Base-by-base conservation (phyloP, 2,329 filamentous ascomycete genomes). In the Alternaria infectoria region DNA sequence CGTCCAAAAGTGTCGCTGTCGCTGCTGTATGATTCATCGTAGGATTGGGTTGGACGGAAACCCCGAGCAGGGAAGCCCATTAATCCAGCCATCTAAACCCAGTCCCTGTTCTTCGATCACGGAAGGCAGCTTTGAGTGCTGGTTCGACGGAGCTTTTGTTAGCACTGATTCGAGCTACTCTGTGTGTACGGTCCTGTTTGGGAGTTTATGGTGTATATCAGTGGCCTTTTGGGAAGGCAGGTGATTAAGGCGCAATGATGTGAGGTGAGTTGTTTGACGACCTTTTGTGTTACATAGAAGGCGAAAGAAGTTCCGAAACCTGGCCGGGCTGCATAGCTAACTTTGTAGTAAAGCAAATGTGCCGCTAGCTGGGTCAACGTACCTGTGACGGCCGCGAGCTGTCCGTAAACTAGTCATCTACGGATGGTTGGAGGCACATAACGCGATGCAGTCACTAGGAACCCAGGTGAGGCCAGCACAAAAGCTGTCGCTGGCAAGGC, bases 281-380 rank as follows among this genome's bases (percentile, higher is more conserved):
- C 47, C 15, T 54, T 46, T 46, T 11, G 23, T 26, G 57, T 32
- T 59, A 49, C 58, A 50, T 21, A 44, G 12, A 30, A 36, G 26
- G 43, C 43, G 15, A 55, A 55, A 49, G 30, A 55, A 23, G 43
- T 49, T 21, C 23, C 19, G 32, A 32, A 47, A 49, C 21, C 21
- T 49, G 21, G 30, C 40, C 6, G 43, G 32, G 58, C 44, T 57
- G 19, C 45, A 26, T 54, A 19, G 17, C 19, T 25, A 28, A 17
- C 45, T 52, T 49, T 62, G 52, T 57, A 54, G 26, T 28, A 46
- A 47, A 40, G 46, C 51, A 21, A 11, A 46, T 40, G 45, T 47
- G 15, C 46, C 47, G 47, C 54, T 46, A 62, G 32, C 44, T 13
- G 30, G 28, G 26, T 6, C n/a, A n/a, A 26, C 13, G 45, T 44